Conservation (phyloP, 805 yeast species). For the Yarrowia sp. region DNA sequence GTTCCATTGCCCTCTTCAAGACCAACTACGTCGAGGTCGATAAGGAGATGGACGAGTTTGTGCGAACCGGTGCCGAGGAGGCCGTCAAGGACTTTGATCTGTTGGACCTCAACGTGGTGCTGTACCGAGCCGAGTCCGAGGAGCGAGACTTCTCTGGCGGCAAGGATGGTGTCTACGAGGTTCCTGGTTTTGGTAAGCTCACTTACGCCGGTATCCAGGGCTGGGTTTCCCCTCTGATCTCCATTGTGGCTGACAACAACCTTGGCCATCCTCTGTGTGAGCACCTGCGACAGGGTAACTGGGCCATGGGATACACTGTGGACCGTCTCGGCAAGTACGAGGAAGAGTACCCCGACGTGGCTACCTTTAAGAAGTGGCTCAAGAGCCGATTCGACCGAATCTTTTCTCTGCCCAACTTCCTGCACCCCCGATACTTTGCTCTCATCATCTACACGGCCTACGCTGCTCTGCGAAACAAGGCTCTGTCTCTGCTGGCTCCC, state of each 20-base stretch:
- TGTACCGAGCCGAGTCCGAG: constrained; percentile 84
- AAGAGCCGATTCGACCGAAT: constrained; percentile 66
- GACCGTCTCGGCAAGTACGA: constrained; percentile 65
- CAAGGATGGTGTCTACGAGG: constrained; percentile 69
- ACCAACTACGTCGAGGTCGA: constrained; percentile 75
- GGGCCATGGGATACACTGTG: constrained; percentile 86
- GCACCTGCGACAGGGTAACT: constrained; percentile 79
- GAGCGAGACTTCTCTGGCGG: constrained; percentile 84
- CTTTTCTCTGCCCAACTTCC: constrained; percentile 72
- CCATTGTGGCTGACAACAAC: constrained; percentile 70
- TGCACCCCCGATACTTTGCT: constrained; percentile 88
- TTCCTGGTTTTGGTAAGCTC: constrained; percentile 76
- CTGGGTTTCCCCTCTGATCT: constrained; percentile 74
- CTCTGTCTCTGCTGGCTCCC: constrained; percentile 62
- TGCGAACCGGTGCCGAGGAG: constrained; percentile 77
- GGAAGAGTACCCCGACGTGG: constrained; percentile 56
- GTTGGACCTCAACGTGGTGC: constrained; percentile 73
- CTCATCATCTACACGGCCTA: constrained; percentile 82
- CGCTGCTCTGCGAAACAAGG: constrained; percentile 76
- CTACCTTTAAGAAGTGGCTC: constrained; percentile 73
- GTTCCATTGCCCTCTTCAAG: constrained; percentile 84
- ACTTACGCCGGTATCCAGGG: constrained; percentile 94
- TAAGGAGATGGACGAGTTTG: constrained; percentile 64
- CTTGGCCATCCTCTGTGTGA: constrained; percentile 83
- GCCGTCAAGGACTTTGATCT: constrained; percentile 69